Conservation (phyloP, 192 early-diverging fungal species). For the Backusella psychrophila region DNA sequence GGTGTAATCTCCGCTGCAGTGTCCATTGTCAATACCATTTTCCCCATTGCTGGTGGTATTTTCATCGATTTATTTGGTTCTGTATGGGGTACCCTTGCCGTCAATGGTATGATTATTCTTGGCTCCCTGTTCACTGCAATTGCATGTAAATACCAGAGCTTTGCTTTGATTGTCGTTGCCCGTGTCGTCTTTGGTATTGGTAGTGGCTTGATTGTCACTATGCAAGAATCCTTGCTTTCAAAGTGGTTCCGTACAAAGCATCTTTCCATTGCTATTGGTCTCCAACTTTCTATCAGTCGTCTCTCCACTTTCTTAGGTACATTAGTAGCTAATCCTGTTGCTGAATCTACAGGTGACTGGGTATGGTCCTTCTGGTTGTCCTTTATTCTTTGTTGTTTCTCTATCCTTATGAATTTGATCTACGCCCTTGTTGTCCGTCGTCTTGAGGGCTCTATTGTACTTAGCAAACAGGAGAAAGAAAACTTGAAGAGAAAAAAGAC, state of each 20-base stretch:
- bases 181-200: constrained; percentile 64
- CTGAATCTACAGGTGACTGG: constrained; percentile 40
- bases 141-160: constrained; percentile 45
- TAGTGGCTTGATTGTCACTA: constrained; percentile 70
- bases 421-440: constrained; percentile 58
- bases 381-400: constrained; percentile 60
- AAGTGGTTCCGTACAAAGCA: constrained; percentile 74
- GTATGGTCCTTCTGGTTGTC: constrained; percentile 48
- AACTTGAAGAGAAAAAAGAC: constrained; percentile 46
- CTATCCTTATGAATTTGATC: constrained; percentile 68
- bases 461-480: constrained; percentile 18
- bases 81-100: constrained; percentile 49
- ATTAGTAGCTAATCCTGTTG: constrained; percentile 61
- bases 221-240: constrained; percentile 75
- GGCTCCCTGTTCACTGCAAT: constrained; percentile 52
- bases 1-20: constrained; percentile 61
- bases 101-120: constrained; percentile 55
- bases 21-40: constrained; percentile 57
- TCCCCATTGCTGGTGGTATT: constrained; percentile 56
- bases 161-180: constrained; percentile 53
- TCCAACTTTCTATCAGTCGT: constrained; percentile 69
- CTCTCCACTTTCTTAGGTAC: constrained; percentile 70
- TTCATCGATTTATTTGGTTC: constrained; percentile 67
- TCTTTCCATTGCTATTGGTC: constrained; percentile 65
- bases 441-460: constrained; percentile 26